Base-by-base conservation (phyloP, 2,329 filamentous ascomycete genomes). In the Bisporella sp. region DNA sequence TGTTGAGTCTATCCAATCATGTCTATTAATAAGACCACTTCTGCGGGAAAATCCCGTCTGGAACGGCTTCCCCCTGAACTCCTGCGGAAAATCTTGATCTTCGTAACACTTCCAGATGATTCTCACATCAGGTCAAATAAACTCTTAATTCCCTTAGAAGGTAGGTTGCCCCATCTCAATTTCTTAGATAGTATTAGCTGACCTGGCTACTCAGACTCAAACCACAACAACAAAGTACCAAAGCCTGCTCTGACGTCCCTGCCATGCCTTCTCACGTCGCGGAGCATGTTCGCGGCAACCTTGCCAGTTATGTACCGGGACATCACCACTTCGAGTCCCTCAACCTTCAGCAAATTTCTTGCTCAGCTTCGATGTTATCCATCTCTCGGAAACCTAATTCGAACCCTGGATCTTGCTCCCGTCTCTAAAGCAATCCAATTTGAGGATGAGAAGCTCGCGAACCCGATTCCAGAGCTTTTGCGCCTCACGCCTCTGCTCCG, bases 301-400 rank as follows among this genome's bases (percentile, higher is more conserved):
- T 72, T 90, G 41, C 78, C 79, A 58, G 84, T 86, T 11, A 76
- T 91, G 48, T 90, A 91, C 69, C 77, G 81, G 57, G 82, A 87
- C 66, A 85, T 90, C 65, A 89, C 85, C 44, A 85, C 90, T 58
- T 86, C 87, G 7, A 86, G 90, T 72, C 89, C 87, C 29, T 75
- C 81, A 54, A 88, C 89, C 64, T 91, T 89, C 70, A 82, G 82
- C 39, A 64, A 90, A 90, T 69, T 87, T 89, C 59, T 75, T 89
- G 46, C 28, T 42, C 41, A 42, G 21, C 8, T 42, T 13, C 41
- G 28, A 3, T 21, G 21, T 8, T 11, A 42, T 42, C 41, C 8
- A n/a, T 39, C 47, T 35, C 32, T 50, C 31, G 73, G 35, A 37
- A 9, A 8, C 35, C n/a, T 37, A 8, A 37, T 37, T 37, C 35